Base-by-base conservation (phyloP, 2,329 filamentous ascomycete genomes). In the Pyricularia sp. region DNA sequence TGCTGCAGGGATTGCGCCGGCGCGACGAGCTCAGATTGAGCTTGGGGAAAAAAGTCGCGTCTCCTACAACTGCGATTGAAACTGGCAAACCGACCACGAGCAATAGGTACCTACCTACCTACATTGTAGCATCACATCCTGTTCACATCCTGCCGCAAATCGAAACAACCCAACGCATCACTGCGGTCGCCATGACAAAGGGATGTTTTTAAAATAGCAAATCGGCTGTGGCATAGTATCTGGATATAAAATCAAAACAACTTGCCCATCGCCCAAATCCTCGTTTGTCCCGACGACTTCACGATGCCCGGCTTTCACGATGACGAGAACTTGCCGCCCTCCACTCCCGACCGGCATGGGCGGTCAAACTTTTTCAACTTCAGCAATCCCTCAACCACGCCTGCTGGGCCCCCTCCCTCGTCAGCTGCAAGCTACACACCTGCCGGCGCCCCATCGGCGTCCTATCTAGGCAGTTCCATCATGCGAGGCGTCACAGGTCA, bases 351-450 rank as follows among this genome's bases (percentile, higher is more conserved):
- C 28, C 75, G 76, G 65, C 73, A 70, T 65, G 73, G 73, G 35
- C 72, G 72, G 33, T 71, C 73, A 24, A 76, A 73, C 49, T 70
- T 74, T 57, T 79, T 78, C 55, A 73, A 73, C 49, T 77, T 78
- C 53, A 77, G 73, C 9, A 75, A 78, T 62, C 80, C 81, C 7
- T 80, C 82, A 49, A 84, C 81, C 2, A 84, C 82, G 1, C 82
- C 83, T 5, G 79, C 78, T 22, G 82, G 78, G 0, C 78, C 78
- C 30, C 81, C 82, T 10, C 79, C 79, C 0, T 82, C 82, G 31
- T 81, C 81, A 8, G 77, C 78, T 9, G 78, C 78, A 4, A 83
- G 81, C 59, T 84, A 84, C 73, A 84, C 82, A 1, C 82, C 83
- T 1, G 77, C 78, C 19, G 84, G 84, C 65, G 82, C 82, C 19